phyloP scores from a whole-genome alignment of 2,329 filamentous ascomycete genomes.

The Myriosclerotinia duriaeana region DNA sequence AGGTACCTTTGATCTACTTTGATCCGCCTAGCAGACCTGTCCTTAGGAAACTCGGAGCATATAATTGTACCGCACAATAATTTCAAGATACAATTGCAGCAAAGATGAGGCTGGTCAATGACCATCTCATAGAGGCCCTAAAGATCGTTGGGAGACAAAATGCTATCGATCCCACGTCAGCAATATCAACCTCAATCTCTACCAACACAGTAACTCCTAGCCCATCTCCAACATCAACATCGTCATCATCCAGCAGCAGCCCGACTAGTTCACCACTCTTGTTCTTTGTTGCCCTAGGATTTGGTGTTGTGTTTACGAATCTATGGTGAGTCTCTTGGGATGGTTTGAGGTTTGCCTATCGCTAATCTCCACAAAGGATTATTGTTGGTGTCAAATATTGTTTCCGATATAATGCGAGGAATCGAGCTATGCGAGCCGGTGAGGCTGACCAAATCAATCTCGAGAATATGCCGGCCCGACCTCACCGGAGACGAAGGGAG shows the following conservation, averaged over 20 bases:
- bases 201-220: conserved; percentile 21
- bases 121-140: conserved; percentile 34
- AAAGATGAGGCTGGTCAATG: conserved; percentile 35
- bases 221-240: conserved; percentile 23
- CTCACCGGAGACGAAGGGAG: conserved; percentile 83
- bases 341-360: conserved; percentile 1
- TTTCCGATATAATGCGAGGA: conserved; percentile 95
- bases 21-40: neutral
- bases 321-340: conserved; percentile 69
- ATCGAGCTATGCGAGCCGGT: conserved; percentile 72
- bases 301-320: conserved; percentile 98
- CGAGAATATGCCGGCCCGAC: conserved; percentile 73
- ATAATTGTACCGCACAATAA: conserved; percentile 1
- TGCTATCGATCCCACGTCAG: conserved; percentile 8
- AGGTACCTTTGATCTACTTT: neutral
- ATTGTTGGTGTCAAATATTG: conserved; percentile 99
- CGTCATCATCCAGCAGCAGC: conserved; percentile 34
- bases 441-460: conserved; percentile 88
- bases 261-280: conserved; percentile 72
- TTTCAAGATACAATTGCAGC: neutral
- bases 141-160: conserved; percentile 33
- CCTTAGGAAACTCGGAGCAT: neutral
- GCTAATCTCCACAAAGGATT: conserved; percentile 65
- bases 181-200: conserved; percentile 21
- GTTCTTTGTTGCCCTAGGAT: conserved; percentile 94